A percentile compares a stretch with the other conserved stretches of the same genome.
Evolutionary conservation across 129 eudicot species (phyloP).

Genomic region (Arctium minus): DNA sequence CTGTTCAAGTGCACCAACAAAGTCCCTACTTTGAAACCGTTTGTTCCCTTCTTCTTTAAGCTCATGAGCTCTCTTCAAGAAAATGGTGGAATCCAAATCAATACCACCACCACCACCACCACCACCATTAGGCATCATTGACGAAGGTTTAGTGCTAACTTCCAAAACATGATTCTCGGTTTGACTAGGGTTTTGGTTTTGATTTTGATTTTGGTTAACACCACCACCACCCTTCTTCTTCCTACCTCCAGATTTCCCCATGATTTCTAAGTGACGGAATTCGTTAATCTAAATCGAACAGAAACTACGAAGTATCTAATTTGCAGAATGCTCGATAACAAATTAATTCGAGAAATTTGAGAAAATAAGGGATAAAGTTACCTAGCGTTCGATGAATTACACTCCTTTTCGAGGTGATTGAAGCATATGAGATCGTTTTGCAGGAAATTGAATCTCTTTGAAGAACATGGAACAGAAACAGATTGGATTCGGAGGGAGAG

Average conservation of each 20-base stretch:
- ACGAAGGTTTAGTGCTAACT: constrained; percentile 25
- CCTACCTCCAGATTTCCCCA: constrained; percentile 89
- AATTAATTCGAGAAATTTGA: not conserved
- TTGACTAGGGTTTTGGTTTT: constrained; percentile 34
- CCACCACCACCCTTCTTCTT: constrained; percentile 50
- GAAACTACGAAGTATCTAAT: not conserved
- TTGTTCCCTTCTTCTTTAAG: constrained; percentile 92
- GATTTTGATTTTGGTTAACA: constrained; percentile 19
- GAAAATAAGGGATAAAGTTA: constrained; percentile 12
- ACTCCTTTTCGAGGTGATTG: constrained; percentile 17
- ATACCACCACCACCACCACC: constrained; percentile 35
- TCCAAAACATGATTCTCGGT: constrained; percentile 34
- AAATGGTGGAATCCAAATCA: constrained; percentile 60
- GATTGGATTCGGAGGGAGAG: not conserved
- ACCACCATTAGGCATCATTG: constrained; percentile 49
- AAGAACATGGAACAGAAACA: not conserved
- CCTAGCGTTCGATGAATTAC: constrained; percentile 7
- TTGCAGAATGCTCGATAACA: not conserved
- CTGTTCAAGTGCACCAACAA: constrained; percentile 75
- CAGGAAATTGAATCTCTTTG: not conserved
- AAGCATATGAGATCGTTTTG: constrained; percentile 5
- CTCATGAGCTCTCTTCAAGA: constrained; percentile 86
- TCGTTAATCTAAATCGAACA: constrained; percentile 11
- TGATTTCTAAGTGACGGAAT: constrained; percentile 26
- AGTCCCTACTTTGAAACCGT: constrained; percentile 80